Conservation (phyloP, 208 protist species). For the Leishmania major region DNA sequence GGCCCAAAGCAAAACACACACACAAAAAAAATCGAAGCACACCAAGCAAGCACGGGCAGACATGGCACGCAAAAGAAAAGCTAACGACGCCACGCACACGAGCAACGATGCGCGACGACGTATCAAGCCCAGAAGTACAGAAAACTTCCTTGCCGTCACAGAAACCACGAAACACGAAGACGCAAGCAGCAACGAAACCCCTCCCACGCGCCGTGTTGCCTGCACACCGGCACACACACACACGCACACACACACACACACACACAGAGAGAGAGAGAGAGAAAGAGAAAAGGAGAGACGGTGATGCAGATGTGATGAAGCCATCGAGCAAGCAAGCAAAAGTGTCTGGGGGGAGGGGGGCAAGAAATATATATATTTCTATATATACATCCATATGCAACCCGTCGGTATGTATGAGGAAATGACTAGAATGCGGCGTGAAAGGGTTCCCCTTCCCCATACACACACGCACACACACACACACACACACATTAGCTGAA, state of each 20-base stretch:
- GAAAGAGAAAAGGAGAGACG: background rate
- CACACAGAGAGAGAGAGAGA: background rate
- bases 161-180: slow-evolving; percentile 4
- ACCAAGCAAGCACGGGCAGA: background rate
- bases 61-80: background rate
- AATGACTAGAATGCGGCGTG: no score
- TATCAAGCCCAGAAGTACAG: background rate
- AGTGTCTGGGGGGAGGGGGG: background rate
- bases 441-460: no score
- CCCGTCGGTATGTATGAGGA: no score
- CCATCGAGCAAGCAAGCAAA: background rate
- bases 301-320: background rate
- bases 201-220: background rate
- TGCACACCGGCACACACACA: background rate
- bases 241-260: background rate
- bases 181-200: background rate
- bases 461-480: background rate
- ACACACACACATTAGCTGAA: background rate
- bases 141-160: background rate
- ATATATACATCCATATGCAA: no score
- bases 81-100: background rate
- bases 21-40: background rate
- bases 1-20: background rate
- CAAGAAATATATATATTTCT: background rate
- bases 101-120: background rate